Conservation (phyloP, 768 basidiomycete genomes). For the Naganishia vaughanmartiniae region DNA sequence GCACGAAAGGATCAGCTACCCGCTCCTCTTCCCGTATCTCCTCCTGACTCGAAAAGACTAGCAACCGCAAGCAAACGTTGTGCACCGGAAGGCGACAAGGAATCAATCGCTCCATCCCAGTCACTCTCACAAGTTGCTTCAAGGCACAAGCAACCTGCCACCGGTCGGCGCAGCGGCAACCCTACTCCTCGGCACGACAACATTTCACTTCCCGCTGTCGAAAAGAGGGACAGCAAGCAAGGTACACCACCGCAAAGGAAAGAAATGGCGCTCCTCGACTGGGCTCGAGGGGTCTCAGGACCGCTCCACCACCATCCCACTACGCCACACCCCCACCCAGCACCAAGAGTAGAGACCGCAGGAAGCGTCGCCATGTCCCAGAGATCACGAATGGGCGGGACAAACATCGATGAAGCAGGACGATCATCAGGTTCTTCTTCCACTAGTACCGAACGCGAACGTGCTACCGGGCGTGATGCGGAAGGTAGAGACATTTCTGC, state of each 20-base stretch:
- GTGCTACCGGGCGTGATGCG: background rate
- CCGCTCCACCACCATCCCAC: background rate
- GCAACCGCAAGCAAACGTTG: background rate
- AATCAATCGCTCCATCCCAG: slow-evolving; percentile 27
- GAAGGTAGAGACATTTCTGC: background rate
- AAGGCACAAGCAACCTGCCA: too few relatives aligned
- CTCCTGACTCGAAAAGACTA: background rate
- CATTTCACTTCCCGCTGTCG: background rate
- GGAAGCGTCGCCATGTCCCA: background rate
- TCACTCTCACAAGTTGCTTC: slow-evolving; percentile 26
- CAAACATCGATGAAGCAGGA: slow-evolving; percentile 21
- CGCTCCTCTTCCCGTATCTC: background rate
- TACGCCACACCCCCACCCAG: background rate
- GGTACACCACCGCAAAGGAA: background rate
- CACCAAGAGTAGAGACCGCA: too few relatives aligned
- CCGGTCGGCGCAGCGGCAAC: background rate
- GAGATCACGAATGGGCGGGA: slow-evolving; percentile 10
- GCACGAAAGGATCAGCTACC: background rate
- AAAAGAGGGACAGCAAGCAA: background rate
- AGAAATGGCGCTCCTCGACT: slow-evolving; percentile 22
- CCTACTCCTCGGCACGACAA: background rate
- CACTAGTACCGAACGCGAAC: background rate
- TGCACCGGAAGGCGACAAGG: background rate
- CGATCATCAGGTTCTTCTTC: slow-evolving; percentile 5
- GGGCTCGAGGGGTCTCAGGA: slow-evolving; percentile 18